Evolutionary conservation across 306 rosid genomes (phyloP).

Genomic region (Gleditsia sinensis): DNA sequence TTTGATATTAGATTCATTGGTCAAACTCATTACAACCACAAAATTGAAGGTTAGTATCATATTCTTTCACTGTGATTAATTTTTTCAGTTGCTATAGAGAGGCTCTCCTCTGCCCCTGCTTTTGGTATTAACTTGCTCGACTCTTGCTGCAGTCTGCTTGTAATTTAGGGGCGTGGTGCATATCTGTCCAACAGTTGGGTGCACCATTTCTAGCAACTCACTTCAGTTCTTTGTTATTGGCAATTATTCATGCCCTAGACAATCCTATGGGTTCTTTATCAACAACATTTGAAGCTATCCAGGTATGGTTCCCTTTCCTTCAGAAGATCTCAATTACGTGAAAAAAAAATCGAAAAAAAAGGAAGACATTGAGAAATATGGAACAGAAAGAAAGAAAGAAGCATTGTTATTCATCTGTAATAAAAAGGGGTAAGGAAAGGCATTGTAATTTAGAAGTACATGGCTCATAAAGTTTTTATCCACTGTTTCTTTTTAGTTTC

Average conservation of each 20-base stretch:
- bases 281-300: conserved; percentile 88
- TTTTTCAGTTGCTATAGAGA: neutral
- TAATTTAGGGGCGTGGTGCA: conserved; percentile 87
- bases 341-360: neutral
- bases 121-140: conserved; percentile 12
- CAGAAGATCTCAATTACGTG: neutral
- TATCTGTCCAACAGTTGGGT: conserved; percentile 73
- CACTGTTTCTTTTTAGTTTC: neutral
- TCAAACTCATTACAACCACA: conserved; percentile 61
- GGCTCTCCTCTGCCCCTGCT: neutral
- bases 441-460: neutral
- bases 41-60: conserved; percentile 58
- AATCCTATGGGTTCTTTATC: conserved; percentile 88
- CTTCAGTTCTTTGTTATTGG: conserved; percentile 56
- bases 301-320: conserved; percentile 45
- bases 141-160: conserved; percentile 67
- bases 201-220: conserved; percentile 47
- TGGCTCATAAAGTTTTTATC: neutral
- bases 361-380: neutral
- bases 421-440: neutral
- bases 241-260: conserved; percentile 73
- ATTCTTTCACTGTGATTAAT: neutral
- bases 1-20: conserved; percentile 58
- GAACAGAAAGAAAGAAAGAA: neutral
- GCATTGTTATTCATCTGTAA: neutral